Percentiles rank a stretch among this genome's conserved stretches.
phyloP scores from a whole-genome alignment of 2,329 filamentous ascomycete genomes.

The Ceratocystis ficicola region DNA sequence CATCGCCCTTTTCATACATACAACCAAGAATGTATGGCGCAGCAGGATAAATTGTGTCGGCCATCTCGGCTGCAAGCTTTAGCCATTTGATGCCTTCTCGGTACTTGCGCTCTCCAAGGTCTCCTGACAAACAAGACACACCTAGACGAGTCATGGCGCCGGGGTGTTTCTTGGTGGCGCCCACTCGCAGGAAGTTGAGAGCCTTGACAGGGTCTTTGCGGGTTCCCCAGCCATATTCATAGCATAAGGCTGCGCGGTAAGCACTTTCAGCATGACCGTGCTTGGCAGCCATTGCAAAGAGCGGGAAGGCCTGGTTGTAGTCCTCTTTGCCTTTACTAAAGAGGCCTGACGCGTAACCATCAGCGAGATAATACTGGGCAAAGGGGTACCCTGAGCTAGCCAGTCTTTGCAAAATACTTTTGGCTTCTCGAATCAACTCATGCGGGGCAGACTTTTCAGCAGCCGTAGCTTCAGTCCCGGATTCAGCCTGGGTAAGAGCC shows the following conservation, averaged over 20 bases:
- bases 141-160: constrained; percentile 89
- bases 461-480: constrained; percentile 27
- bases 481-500: constrained; percentile 43
- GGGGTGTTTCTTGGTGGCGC: constrained; percentile 86
- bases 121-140: constrained; percentile 76
- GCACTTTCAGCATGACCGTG: constrained; percentile 94
- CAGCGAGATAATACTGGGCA: constrained; percentile 92
- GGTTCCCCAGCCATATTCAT: constrained; percentile 96
- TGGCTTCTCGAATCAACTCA: constrained; percentile 73
- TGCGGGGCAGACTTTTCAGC: constrained; percentile 43
- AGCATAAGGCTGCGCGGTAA: constrained; percentile 85
- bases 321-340: constrained; percentile 94
- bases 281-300: constrained; percentile 88
- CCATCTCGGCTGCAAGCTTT: constrained; percentile 80
- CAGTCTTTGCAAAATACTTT: constrained; percentile 74
- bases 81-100: constrained; percentile 93
- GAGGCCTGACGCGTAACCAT: constrained; percentile 85
- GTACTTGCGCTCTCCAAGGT: constrained; percentile 77
- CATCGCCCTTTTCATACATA: constrained; percentile 85
- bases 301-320: constrained; percentile 77
- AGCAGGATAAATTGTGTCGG: constrained; percentile 81
- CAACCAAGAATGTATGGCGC: constrained; percentile 84
- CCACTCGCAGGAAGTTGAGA: constrained; percentile 80
- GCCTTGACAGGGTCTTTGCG: constrained; percentile 82
- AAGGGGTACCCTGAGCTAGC: constrained; percentile 86